Base-by-base conservation (phyloP, 805 yeast genomes). In the Candida orba region DNA sequence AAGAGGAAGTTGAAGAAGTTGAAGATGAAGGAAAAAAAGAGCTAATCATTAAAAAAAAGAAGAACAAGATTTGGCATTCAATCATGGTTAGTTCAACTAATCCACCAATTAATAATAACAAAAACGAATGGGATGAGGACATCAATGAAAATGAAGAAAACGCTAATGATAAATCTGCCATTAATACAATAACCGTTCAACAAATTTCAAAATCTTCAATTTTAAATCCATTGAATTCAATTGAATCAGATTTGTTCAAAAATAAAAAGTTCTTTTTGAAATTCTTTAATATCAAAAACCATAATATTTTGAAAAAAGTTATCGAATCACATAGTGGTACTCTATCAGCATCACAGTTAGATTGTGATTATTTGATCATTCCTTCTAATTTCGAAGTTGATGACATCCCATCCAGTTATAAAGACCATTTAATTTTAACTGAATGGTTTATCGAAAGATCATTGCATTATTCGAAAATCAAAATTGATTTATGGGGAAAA, bases 391-490 rank as follows among this genome's bases (percentile, higher is more conserved):
- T 39, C 24, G 44, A 52, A 3, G 42, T 48, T 1, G 36, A 37
- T 7, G 36, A 49, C 1, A 29, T 54, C 4, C 57, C 58, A 18
- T n/a, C 37, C 7, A 29, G 40, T 17, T 41, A 25, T 6, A 49
- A 48, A 6, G 39, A 57, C 32, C 20, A 58, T 48, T 52, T 46
- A 2, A 48, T 79, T 0, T 75, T 79, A 2, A 86, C 95, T 0
- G 95, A 88, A 59, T 86, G 91, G 84, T 81, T 81, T 50, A 63
- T 88, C 12, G 96, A 87, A 60, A 66, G 95, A 45, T 75, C 84
- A 22, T 66, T 86, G 20, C 81, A 73, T 61, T 79, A 79, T 52
- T 71, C 74, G 36, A 58, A 62, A 37, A 51, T 76, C 7, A 60
- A 65, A 14, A 53, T 60, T 30, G 95, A 83, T 56, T 58, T 65